Evolutionary conservation across 2,329 filamentous ascomycete genomes (phyloP).

Genomic region (Penicillium italicum): DNA sequence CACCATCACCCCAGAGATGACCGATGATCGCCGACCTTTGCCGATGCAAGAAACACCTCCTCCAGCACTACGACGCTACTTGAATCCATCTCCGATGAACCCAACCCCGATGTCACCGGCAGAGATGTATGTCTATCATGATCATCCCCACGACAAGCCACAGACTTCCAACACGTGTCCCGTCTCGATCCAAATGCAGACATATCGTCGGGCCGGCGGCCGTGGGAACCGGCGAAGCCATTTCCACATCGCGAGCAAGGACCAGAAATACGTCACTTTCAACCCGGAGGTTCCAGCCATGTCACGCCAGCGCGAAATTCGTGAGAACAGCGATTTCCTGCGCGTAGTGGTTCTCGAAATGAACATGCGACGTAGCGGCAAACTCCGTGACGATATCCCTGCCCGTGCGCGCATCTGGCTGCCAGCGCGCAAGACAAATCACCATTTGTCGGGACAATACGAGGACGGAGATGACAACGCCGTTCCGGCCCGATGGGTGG

Average conservation of each 20-base stretch:
- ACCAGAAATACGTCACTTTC: conserved; percentile 31
- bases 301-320: conserved; percentile 57
- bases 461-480: conserved; percentile 22
- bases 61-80: conserved; percentile 56
- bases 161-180: conserved; percentile 37
- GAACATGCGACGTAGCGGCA: conserved; percentile 64
- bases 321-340: conserved; percentile 62
- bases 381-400: conserved; percentile 54
- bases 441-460: conserved; percentile 20
- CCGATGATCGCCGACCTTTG: conserved; percentile 58
- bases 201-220: conserved; percentile 48
- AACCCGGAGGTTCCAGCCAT: conserved; percentile 40
- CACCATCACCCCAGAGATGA: conserved; percentile 55
- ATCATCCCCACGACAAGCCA: conserved; percentile 36
- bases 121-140: conserved; percentile 46
- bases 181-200: conserved; percentile 61
- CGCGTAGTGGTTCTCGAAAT: conserved; percentile 63
- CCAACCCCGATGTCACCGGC: conserved; percentile 46
- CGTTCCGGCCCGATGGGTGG: conserved; percentile 23
- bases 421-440: conserved; percentile 49
- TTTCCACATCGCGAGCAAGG: conserved; percentile 40
- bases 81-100: conserved; percentile 52
- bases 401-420: conserved; percentile 59
- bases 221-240: conserved; percentile 28
- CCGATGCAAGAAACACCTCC: conserved; percentile 53